Base-by-base conservation (phyloP, 2,329 filamentous ascomycete genomes). In the Thielaviopsis euricoi region DNA sequence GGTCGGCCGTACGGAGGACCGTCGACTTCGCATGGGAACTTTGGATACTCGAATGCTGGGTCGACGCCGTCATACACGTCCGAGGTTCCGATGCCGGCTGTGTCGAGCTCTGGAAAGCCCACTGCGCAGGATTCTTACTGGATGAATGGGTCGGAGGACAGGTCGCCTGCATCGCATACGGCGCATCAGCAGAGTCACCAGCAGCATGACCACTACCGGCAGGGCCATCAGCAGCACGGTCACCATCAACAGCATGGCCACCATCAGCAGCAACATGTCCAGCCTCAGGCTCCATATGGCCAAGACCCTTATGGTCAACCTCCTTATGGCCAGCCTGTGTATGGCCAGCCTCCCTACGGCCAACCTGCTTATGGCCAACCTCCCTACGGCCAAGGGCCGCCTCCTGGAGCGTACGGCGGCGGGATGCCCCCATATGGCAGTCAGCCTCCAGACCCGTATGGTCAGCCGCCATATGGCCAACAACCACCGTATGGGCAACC, bases 121-220 rank as follows among this genome's bases (percentile, higher is more conserved):
- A 46, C 46, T 15, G 58, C 58, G 15, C 58, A 59, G 43, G 55
- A 52, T 22, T 59, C 58, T 19, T 59, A 59, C 40, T 59, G 58
- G 58, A 59, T 59, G 58, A 22, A 3, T 15, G 57, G 48, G 22
- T 25, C 53, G 1, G 52, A 56, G 33, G 25, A 40, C 15, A 22
- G 29, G 19, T 40, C 40, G 37, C 43, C 21, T n/a, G 52, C 23
- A 29, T 22, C 46, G 9, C 52, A 23, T 17, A 9, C 23, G 17
- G 25, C 48, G 17, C 9, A 48, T 21, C 23, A 56, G 15, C 49
- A 57, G 13, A 15, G 25, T 26, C 3, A n/a, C 10, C 53, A 55
- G 22, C 43, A 17, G 9, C 37, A 23, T 13, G 25, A 53, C 10
- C 12, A 46, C 17, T 40, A 55, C 4, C 51, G 25, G 29, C 52